Conservation (phyloP, 83 land plant genomes). For the Picea engelmannii region DNA sequence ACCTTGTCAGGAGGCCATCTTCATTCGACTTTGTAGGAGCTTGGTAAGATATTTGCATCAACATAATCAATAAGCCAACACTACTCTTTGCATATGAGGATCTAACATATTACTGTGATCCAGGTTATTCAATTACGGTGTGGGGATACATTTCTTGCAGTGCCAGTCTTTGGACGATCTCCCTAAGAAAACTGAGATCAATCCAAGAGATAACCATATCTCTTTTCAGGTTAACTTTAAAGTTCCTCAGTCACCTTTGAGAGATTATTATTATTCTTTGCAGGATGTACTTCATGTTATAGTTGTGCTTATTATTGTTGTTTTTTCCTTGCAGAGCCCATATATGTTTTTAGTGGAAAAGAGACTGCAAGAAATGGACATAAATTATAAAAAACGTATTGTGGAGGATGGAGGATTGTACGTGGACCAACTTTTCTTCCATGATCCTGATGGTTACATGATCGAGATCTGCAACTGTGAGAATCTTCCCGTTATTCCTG, state of each 20-base stretch:
- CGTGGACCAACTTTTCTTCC: slow-evolving; percentile 7
- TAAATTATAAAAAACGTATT: neutral
- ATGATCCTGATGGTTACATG: slow-evolving; percentile 11
- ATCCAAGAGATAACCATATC: slow-evolving; percentile 74
- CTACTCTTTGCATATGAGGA: neutral
- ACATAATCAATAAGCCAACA: neutral
- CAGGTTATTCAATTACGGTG: slow-evolving; percentile 67
- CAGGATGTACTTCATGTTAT: neutral
- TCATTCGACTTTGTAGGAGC: slow-evolving; percentile 41
- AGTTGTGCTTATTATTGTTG: neutral
- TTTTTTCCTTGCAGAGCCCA: neutral
- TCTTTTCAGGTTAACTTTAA: slow-evolving; percentile 43
- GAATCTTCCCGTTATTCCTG: neutral
- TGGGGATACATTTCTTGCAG: slow-evolving; percentile 66
- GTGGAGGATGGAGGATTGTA: slow-evolving; percentile 4
- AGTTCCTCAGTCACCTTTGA: no score
- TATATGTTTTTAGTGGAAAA: no score
- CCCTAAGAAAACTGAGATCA: slow-evolving; percentile 29
- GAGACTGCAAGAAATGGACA: neutral
- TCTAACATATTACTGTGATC: no score
- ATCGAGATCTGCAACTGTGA: slow-evolving; percentile 11
- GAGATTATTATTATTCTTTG: neutral
- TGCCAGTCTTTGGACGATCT: neutral
- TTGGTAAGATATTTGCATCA: slow-evolving; percentile 17
- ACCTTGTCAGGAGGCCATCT: slow-evolving; percentile 27